Base-by-base conservation (phyloP, 2,329 filamentous ascomycete genomes). In the Pseudocercospora macadamiae region DNA sequence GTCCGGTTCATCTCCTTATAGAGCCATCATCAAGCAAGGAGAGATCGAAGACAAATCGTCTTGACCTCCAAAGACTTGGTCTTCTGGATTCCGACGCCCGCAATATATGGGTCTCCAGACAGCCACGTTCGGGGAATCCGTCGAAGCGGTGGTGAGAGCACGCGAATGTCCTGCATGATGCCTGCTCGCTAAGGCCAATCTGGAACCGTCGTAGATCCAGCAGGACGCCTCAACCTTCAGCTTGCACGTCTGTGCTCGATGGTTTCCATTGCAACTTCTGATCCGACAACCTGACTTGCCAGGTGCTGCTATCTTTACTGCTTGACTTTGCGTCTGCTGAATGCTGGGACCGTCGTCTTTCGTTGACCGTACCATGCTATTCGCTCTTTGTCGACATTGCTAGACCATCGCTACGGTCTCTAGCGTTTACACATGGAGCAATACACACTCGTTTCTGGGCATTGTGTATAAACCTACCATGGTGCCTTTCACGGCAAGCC, bases 91-190 rank as follows among this genome's bases (percentile, higher is more conserved):
- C n/a, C n/a, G n/a, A n/a, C 10, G 36, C 36, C 36, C 36, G 36
- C 36, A 37, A 37, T 37, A 37, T 16, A 9, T 44, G 39, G 39
- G 54, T 47, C 25, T 49, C 28, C 54, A 47, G 49, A 58, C 49
- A 60, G 57, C 61, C 61, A 64, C 61, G 37, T 55, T 55, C 58
- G 53, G 44, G 51, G 37, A 59, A 53, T 21, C 61, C 28, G 39
- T 51, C 55, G 37, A 62, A 39, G 49, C 57, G 53, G 51, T 57
- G 45, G 23, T 58, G 52, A 54, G 53, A 53, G 45, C 56, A 64
- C 62, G 62, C 62, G 62, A 61, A 53, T 55, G 32, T 59, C 51
- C 54, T 61, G 62, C 59, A 64, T 30, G 10, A 64, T 60, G 47
- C 61, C 55, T 59, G 61, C 59, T 36, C 57, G 54, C 44, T n/a